A percentile compares a stretch with the other conserved stretches of the same genome.
phyloP scores from a whole-genome alignment of 2,329 filamentous ascomycete species.

The Botrytis cinerea region DNA sequence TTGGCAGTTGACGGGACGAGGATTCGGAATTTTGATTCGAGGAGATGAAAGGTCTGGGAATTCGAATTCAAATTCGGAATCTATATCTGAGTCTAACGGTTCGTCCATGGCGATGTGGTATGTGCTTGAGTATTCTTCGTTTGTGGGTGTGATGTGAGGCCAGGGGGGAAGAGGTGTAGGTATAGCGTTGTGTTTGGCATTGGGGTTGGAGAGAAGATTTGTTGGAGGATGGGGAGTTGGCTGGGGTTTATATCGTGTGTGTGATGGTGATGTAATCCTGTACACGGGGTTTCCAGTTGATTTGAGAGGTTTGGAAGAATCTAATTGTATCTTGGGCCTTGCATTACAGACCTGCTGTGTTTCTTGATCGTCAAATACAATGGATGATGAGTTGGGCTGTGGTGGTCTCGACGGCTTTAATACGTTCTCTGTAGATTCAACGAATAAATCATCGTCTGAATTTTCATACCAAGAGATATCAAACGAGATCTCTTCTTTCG shows the following conservation, averaged over 20 bases:
- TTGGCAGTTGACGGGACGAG: background rate
- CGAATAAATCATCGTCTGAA: background rate
- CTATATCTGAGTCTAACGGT: background rate
- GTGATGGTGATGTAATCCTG: background rate
- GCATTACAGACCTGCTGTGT: background rate
- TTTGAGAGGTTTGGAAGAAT: background rate
- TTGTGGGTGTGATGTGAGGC: too few species aligned
- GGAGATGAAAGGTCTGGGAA: background rate
- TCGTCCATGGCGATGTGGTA: conserved; percentile 1
- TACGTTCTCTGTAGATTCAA: background rate
- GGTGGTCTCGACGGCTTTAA: background rate
- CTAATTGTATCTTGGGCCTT: background rate
- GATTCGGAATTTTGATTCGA: background rate
- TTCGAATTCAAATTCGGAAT: background rate
- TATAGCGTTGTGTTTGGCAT: background rate
- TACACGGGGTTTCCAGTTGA: background rate
- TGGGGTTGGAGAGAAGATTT: background rate
- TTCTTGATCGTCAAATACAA: background rate
- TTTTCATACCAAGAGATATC: background rate
- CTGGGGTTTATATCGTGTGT: too few species aligned
- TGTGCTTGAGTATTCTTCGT: background rate
- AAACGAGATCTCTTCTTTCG: background rate
- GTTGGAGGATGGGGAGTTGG: background rate
- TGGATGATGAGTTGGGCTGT: background rate
- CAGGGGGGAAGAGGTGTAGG: background rate